Evolutionary conservation across 2,329 filamentous ascomycete genomes (phyloP).

Genomic region (Trichoderma sp.): DNA sequence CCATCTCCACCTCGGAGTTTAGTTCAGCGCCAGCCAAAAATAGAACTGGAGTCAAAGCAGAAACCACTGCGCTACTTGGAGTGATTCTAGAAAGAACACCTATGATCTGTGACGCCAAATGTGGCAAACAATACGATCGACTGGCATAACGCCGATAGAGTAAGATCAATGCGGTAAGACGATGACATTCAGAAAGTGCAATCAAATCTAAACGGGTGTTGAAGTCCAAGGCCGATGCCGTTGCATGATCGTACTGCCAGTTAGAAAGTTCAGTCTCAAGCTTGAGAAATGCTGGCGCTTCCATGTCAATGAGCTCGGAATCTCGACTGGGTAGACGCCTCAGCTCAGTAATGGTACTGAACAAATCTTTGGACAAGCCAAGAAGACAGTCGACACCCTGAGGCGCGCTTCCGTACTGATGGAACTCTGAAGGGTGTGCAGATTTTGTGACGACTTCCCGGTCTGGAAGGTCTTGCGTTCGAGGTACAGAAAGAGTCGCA

Average conservation of each 20-base stretch:
- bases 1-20: background rate
- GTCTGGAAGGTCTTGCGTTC: background rate
- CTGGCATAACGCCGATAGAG: background rate
- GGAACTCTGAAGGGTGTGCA: background rate
- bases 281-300: background rate
- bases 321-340: background rate
- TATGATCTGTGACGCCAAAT: background rate
- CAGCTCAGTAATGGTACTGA: background rate
- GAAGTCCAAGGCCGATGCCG: background rate
- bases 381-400: background rate
- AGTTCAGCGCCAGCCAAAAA: background rate
- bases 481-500: background rate
- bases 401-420: background rate
- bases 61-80: background rate
- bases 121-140: background rate
- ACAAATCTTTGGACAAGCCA: background rate
- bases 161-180: background rate
- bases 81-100: background rate
- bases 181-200: background rate
- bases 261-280: background rate
- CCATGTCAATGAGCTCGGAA: background rate
- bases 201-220: background rate
- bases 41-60: background rate
- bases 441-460: background rate
- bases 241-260: background rate